Percentiles rank a stretch among this genome's conserved stretches.
These are phyloP conservation scores for Cercospora brassicicola DNA, from an alignment of 2,329 filamentous ascomycete genomes.

Conservation along the genomic window DNA sequence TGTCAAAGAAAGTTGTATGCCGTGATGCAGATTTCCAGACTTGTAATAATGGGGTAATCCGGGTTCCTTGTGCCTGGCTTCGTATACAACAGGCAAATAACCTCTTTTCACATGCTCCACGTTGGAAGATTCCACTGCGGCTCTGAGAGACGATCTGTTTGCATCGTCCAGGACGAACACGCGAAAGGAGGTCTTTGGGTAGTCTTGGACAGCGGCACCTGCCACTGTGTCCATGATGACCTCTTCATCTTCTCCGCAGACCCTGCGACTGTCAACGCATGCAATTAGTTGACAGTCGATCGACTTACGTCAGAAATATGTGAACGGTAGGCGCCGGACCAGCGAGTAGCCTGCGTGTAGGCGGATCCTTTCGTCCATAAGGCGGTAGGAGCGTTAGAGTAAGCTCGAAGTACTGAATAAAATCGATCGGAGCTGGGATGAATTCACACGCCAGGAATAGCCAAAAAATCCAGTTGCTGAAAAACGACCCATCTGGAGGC, in stretches of 20 bases:
- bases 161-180: conserved; percentile 22
- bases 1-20: neutral
- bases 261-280: neutral
- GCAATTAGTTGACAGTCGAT: neutral
- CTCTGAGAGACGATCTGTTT: neutral
- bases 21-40: conserved; percentile 18
- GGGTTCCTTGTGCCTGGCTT: conserved; percentile 6
- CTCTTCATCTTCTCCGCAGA: conserved; percentile 15
- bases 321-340: conserved; percentile 2
- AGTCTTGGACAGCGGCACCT: conserved; percentile 16
- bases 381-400: neutral
- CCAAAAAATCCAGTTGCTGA: neutral
- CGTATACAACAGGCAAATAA: conserved; percentile 9
- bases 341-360: neutral
- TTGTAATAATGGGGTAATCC: conserved; percentile 16
- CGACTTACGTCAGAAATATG: conserved; percentile 10
- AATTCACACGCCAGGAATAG: neutral
- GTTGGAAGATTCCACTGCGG: conserved; percentile 10
- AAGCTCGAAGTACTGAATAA: neutral
- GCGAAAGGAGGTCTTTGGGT: conserved; percentile 12
- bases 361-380: neutral
- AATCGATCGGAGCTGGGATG: neutral
- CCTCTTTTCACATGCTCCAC: neutral
- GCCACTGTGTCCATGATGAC: conserved; percentile 21
- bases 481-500: neutral